Conservation (phyloP, 306 rosid species). For the Citrullus mucosospermus region DNA sequence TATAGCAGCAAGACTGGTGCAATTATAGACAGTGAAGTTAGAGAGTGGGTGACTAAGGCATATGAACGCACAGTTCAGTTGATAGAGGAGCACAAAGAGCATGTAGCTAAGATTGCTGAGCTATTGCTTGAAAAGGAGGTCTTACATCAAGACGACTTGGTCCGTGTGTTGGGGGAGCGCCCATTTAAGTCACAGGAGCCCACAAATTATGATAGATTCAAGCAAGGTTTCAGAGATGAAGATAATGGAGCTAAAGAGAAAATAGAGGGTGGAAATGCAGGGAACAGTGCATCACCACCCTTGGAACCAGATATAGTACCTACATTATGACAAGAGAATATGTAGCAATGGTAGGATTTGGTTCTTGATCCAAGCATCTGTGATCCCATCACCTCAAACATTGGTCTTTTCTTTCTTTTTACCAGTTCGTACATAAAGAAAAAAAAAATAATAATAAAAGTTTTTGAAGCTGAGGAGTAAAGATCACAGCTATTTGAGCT, state of each 20-base stretch:
- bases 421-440: background rate
- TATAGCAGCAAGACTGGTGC: conserved; percentile 31
- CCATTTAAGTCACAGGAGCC: conserved; percentile 17
- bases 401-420: background rate
- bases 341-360: background rate
- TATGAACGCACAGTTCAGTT: conserved; percentile 19
- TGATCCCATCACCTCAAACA: no score
- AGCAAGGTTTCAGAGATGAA: conserved; percentile 20
- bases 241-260: conserved; percentile 9
- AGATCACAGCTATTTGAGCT: background rate
- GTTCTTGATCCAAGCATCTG: background rate
- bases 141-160: conserved; percentile 27
- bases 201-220: conserved; percentile 22
- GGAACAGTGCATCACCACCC: background rate
- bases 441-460: background rate
- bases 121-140: conserved; percentile 35
- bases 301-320: background rate
- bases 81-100: conserved; percentile 25
- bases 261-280: background rate
- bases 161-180: conserved; percentile 25
- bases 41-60: conserved; percentile 34
- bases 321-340: background rate
- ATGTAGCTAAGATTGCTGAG: conserved; percentile 21
- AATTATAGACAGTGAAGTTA: conserved; percentile 28
- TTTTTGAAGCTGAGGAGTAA: background rate